phyloP scores from a whole-genome alignment of 1,139 yeast species.

The Kurtzmaniella natalensis region DNA sequence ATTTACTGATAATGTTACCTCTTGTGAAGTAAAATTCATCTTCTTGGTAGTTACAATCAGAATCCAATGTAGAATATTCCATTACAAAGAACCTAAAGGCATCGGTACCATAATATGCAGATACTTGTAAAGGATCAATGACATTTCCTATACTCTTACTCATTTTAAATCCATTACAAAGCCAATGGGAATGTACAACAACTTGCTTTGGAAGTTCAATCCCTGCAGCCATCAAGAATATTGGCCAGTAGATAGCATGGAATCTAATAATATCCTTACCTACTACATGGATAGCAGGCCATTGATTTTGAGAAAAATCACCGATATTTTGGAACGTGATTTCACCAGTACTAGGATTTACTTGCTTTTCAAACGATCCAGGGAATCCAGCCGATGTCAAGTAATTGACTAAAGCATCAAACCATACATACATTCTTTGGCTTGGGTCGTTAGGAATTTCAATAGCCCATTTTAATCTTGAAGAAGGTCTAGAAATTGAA shows the following conservation, averaged over 20 bases:
- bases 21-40: conserved; percentile 53
- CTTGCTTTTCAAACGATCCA: conserved; percentile 10
- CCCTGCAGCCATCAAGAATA: conserved; percentile 79
- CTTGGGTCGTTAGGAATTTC: conserved; percentile 75
- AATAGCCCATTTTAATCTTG: conserved; percentile 85
- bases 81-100: conserved; percentile 70
- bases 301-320: conserved; percentile 16
- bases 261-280: conserved; percentile 91
- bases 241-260: conserved; percentile 95
- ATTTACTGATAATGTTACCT: conserved; percentile 71
- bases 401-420: conserved; percentile 89
- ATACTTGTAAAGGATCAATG: conserved; percentile 77
- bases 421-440: conserved; percentile 93
- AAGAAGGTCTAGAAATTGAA: conserved; percentile 78
- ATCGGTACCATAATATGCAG: conserved; percentile 65
- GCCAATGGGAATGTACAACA: conserved; percentile 93
- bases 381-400: conserved; percentile 65
- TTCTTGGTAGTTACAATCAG: conserved; percentile 77
- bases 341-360: neutral
- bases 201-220: conserved; percentile 66
- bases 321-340: conserved; percentile 3
- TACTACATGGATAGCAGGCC: conserved; percentile 76
- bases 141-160: conserved; percentile 91
- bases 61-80: conserved; percentile 69
- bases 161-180: conserved; percentile 87